Percentiles rank a stretch among this genome's conserved stretches.
These are phyloP conservation scores for Pilatotrama ljubarskyi DNA, from an alignment of 768 basidiomycete genomes.

Conservation along the genomic window DNA sequence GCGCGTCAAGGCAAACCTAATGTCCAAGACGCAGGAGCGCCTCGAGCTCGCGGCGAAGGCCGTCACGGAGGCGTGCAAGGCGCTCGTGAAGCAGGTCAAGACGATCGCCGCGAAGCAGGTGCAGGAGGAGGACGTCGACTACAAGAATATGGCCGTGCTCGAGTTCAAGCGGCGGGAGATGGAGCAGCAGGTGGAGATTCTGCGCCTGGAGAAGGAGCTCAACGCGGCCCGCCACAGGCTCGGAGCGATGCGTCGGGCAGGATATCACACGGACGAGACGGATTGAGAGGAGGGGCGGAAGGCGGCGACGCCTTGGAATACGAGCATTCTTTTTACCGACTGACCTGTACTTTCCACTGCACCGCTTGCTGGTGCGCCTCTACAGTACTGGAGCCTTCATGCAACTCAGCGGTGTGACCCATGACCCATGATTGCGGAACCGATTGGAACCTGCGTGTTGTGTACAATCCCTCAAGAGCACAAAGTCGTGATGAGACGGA, in stretches of 20 bases:
- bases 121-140: conserved; percentile 78
- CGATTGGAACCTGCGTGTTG: background rate
- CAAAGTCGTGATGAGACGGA: background rate
- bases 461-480: conserved; percentile 8
- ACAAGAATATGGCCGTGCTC: conserved; percentile 88
- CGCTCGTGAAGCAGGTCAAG: conserved; percentile 95
- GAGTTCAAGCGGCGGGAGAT: conserved; percentile 98
- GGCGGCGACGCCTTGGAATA: background rate
- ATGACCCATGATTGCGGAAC: background rate
- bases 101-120: conserved; percentile 84
- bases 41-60: conserved; percentile 97
- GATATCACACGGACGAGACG: conserved; percentile 82
- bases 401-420: background rate
- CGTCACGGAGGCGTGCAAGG: conserved; percentile 96
- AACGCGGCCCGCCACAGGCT: conserved; percentile 81
- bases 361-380: conserved; percentile 1
- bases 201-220: conserved; percentile 94
- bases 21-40: conserved; percentile 97
- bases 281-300: conserved; percentile 18
- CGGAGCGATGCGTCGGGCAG: conserved; percentile 84
- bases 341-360: conserved; percentile 4
- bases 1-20: conserved; percentile 95
- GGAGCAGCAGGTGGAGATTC: conserved; percentile 99
- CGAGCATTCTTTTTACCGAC: background rate
- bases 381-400: background rate